These are phyloP conservation scores for Eimeria necatrix DNA, from an alignment of 169 alveolate species.

Conservation along the genomic window DNA sequence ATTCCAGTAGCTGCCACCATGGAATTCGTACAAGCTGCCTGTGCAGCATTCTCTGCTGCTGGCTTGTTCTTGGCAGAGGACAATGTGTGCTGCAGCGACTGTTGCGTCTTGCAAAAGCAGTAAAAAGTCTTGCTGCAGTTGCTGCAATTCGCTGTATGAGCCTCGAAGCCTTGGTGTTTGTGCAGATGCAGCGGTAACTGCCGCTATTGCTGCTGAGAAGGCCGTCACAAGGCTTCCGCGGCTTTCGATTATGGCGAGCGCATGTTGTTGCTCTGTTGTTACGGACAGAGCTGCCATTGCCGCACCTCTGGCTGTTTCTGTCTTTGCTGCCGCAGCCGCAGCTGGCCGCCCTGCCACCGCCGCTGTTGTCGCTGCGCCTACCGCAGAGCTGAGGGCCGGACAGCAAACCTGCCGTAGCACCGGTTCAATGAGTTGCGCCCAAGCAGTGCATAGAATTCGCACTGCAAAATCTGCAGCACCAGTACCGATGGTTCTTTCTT, in stretches of 20 bases:
- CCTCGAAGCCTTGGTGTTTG: background rate
- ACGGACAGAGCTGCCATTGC: background rate
- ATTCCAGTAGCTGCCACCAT: constrained; percentile 32
- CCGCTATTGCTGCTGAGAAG: constrained; percentile 39
- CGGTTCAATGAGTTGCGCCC: constrained; percentile 49
- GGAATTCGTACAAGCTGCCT: background rate
- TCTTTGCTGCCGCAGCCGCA: background rate
- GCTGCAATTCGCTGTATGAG: background rate
- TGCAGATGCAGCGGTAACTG: constrained; percentile 40
- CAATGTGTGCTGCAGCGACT: constrained; percentile 47
- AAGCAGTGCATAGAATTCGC: constrained; percentile 3
- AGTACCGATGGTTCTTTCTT: too few relatives aligned
- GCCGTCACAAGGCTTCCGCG: constrained; percentile 47
- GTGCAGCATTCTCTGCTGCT: background rate
- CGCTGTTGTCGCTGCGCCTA: background rate
- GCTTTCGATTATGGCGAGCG: constrained; percentile 40
- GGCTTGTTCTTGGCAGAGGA: background rate
- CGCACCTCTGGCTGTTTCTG: background rate
- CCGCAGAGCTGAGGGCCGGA: background rate
- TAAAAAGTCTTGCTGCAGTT: constrained; percentile 35
- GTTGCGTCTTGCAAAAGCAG: constrained; percentile 8
- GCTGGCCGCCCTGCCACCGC: background rate
- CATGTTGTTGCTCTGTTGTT: constrained; percentile 31
- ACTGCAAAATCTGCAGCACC: background rate
- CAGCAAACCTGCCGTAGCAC: constrained; percentile 20